These are phyloP conservation scores for Xylariaceae sp. DNA, from an alignment of 2,329 filamentous ascomycete species.

Conservation along the genomic window DNA sequence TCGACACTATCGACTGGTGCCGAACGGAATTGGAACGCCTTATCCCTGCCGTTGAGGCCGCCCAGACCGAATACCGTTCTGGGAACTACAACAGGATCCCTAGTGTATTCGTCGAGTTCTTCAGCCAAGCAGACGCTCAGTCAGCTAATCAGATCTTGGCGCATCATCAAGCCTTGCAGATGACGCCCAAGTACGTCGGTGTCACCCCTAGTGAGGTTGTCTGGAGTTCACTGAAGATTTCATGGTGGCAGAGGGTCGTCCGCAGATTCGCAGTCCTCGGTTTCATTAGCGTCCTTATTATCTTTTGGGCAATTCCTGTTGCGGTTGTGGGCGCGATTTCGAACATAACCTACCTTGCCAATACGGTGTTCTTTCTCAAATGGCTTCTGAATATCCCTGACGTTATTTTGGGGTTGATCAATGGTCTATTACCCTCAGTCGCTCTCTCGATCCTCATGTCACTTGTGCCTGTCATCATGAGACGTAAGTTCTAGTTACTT, in stretches of 20 bases:
- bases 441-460: conserved; percentile 83
- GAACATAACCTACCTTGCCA: conserved; percentile 73
- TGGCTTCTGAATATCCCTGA: conserved; percentile 74
- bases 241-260: conserved; percentile 83
- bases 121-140: conserved; percentile 80
- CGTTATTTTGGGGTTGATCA: conserved; percentile 78
- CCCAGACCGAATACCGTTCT: conserved; percentile 67
- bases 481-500: conserved; percentile 54
- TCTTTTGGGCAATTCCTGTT: conserved; percentile 82
- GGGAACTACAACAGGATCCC: conserved; percentile 68
- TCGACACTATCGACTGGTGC: conserved; percentile 92
- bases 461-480: conserved; percentile 79
- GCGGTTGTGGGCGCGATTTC: conserved; percentile 83
- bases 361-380: conserved; percentile 63
- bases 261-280: conserved; percentile 69
- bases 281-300: conserved; percentile 76
- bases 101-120: conserved; percentile 90
- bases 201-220: conserved; percentile 81
- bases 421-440: conserved; percentile 80
- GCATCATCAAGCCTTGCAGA: conserved; percentile 84
- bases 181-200: conserved; percentile 84
- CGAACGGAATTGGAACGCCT: conserved; percentile 76
- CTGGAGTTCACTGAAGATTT: conserved; percentile 82
- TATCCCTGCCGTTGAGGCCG: conserved; percentile 69
- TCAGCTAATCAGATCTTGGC: conserved; percentile 83